Evolutionary conservation across 352 stramenopile genomes (phyloP).

Genomic region (Globisporangium paroecandrum): DNA sequence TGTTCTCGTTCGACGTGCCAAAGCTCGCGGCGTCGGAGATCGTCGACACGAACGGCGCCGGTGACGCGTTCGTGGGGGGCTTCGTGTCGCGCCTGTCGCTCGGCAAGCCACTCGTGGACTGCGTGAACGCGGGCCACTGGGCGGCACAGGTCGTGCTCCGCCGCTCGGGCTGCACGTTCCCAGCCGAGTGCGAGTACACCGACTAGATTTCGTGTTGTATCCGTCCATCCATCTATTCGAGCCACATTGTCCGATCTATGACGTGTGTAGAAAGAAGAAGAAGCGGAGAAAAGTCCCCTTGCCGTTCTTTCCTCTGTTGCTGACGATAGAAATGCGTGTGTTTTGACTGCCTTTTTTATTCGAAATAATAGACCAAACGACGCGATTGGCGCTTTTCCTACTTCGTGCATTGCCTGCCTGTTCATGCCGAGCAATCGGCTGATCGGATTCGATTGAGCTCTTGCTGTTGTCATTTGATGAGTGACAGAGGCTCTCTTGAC

Average conservation of each 20-base stretch:
- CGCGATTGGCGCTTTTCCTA: conserved; percentile 16
- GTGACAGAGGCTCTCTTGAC: no score
- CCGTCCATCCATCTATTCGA: neutral
- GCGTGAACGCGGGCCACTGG: conserved; percentile 96
- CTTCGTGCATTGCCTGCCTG: neutral
- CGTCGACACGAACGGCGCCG: conserved; percentile 99
- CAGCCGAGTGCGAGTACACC: conserved; percentile 89
- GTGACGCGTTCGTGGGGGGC: conserved; percentile 98
- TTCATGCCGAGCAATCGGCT: neutral
- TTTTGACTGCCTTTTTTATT: neutral
- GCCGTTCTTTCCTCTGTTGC: conserved; percentile 16
- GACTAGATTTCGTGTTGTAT: conserved; percentile 37
- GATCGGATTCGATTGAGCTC: neutral
- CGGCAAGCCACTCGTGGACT: conserved; percentile 85
- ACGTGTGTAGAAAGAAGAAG: neutral
- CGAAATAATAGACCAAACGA: conserved; percentile 18
- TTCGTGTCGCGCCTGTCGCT: conserved; percentile 94
- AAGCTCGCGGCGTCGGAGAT: conserved; percentile 87
- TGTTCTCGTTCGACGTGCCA: conserved; percentile 91
- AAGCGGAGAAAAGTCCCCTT: conserved; percentile 24
- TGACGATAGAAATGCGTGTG: neutral
- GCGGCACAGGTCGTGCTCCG: conserved; percentile 97
- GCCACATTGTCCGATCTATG: neutral
- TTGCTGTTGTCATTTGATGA: neutral
- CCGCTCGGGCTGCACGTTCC: conserved; percentile 95